phyloP scores from a whole-genome alignment of 164 flowering plant genomes.

The Nymphaea colorata region DNA sequence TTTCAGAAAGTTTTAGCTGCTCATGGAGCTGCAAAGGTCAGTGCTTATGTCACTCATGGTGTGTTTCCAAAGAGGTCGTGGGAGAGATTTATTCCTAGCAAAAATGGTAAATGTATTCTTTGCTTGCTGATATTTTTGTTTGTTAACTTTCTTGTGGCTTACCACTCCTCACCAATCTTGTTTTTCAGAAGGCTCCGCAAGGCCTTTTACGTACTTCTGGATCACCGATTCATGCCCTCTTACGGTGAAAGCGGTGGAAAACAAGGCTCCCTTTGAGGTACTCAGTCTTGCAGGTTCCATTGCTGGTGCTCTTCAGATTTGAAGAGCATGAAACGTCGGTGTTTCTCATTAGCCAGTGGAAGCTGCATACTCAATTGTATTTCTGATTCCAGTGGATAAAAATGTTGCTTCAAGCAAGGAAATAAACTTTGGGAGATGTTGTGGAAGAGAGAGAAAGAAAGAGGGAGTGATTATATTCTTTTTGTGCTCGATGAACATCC shows the following conservation, averaged over 20 bases:
- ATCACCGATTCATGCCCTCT: constrained; percentile 92
- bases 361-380: background rate
- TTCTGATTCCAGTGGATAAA: background rate
- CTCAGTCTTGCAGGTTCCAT: constrained; percentile 90
- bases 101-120: constrained; percentile 29
- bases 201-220: constrained; percentile 82
- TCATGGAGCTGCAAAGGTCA: constrained; percentile 91
- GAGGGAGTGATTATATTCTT: too few relatives aligned
- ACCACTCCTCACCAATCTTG: background rate
- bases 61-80: constrained; percentile 85
- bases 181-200: constrained; percentile 22
- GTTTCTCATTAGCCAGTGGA: background rate
- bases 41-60: constrained; percentile 92
- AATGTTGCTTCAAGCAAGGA: too few relatives aligned
- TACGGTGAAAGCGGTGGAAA: constrained; percentile 70
- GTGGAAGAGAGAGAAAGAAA: background rate
- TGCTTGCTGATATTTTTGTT: background rate
- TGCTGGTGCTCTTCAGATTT: constrained; percentile 88
- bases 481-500: too few relatives aligned
- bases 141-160: background rate
- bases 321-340: constrained; percentile 8
- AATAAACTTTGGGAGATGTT: background rate
- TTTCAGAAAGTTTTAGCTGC: constrained; percentile 82
- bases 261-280: constrained; percentile 82
- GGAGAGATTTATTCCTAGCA: constrained; percentile 59